Conservation (phyloP, 345 rosid species). For the Ceriops tagal region DNA sequence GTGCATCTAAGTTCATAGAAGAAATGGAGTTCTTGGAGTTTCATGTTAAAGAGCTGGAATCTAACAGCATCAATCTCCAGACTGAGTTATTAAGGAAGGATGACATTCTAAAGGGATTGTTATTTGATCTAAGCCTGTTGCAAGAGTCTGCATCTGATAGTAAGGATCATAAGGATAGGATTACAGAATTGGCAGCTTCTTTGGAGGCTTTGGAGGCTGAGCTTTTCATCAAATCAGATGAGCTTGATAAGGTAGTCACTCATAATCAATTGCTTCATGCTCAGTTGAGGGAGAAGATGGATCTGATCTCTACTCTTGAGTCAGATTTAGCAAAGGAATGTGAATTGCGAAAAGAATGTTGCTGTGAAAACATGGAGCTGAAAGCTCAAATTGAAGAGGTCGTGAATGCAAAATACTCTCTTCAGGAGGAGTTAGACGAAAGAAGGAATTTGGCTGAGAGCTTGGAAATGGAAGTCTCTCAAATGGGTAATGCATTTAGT, state of each 20-base stretch:
- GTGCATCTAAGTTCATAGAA: constrained; percentile 41
- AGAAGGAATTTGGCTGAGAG: constrained; percentile 47
- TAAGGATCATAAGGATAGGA: constrained; percentile 75
- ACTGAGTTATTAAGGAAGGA: constrained; percentile 77
- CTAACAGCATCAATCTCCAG: constrained; percentile 53
- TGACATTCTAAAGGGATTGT: constrained; percentile 69
- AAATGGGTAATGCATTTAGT: constrained; percentile 52
- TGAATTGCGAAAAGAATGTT: constrained; percentile 31
- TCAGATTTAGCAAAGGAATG: constrained; percentile 33
- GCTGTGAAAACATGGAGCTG: constrained; percentile 49
- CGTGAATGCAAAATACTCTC: constrained; percentile 42
- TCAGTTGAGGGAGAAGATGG: constrained; percentile 63
- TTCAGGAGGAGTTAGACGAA: constrained; percentile 54
- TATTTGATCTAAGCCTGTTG: constrained; percentile 77
- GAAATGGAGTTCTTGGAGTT: constrained; percentile 51
- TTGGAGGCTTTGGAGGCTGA: constrained; percentile 69
- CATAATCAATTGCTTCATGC: constrained; percentile 48
- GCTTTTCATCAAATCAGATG: constrained; percentile 49
- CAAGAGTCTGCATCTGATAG: constrained; percentile 87
- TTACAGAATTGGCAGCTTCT: constrained; percentile 56
- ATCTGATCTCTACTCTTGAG: constrained; percentile 46
- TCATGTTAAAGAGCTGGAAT: constrained; percentile 43
- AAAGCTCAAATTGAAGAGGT: constrained; percentile 47
- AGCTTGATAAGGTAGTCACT: constrained; percentile 56
- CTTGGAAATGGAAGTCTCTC: constrained; percentile 65